Base-by-base conservation (phyloP, 129 eudicot species). In the Heracleum sosnowskyi region DNA sequence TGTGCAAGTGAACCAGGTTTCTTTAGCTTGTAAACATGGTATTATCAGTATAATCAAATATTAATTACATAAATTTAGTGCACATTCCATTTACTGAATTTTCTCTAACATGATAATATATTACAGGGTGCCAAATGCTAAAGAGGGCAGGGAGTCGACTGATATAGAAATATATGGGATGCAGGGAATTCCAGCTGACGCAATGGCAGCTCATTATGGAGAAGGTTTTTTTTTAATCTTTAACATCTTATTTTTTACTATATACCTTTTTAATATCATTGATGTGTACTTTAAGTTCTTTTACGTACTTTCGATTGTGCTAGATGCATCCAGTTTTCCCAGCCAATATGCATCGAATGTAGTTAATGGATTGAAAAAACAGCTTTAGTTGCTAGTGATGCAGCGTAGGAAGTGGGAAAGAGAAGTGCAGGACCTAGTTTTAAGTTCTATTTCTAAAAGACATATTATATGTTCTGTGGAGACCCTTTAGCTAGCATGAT, bases 91-190 rank as follows among this genome's bases (percentile, higher is more conserved):
- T 66, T 15, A 12, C 39, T 16, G 9, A 66, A 66, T 13, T 28
- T 13, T 22, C 7, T 31, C 22, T 4, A 69, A 69, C 42, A 35
- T 16, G 73, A 33, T 33, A 31, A 18, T 15, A 28, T 31, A 35
- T 68, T 68, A 46, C 91, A 95, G 98, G 86, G 98, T 95, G 57
- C 98, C 98, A 68, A 95, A 95, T 90, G 97, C 98, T 55, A 95
- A 95, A 87, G 86, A 87, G 15, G 97, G 89, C 8, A 83, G 98
- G 79, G 98, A 95, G 77, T 86, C 98, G 66, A 91, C 98, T 10
- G 98, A 95, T 44, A 91, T 91, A 73, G 98, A 95, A 78, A 85
- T 95, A 35, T 95, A 95, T 86, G 98, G 98, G 46, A 95, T 95
- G 98, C 98, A 95, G 83, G 98, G 98, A 49, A 88, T 95, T 81